These are phyloP conservation scores for Aspergillus nidulans DNA, from an alignment of 495 filamentous ascomycete genomes.

Conservation along the genomic window DNA sequence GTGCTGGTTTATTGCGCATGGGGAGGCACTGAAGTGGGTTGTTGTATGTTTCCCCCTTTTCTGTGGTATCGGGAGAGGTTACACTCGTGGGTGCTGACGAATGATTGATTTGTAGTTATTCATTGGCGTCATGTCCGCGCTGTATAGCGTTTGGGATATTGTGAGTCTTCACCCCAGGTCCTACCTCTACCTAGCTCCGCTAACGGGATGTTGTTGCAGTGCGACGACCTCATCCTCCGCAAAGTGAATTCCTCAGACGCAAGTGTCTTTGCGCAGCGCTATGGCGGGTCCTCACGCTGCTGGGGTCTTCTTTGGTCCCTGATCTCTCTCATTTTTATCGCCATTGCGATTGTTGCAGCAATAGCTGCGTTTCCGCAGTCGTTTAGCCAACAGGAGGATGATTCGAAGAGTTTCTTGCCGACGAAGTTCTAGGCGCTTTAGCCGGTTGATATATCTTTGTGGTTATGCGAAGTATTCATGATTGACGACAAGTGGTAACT, in stretches of 20 bases:
- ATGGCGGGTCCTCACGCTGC: slow-evolving; percentile 75
- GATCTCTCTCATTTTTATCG: slow-evolving; percentile 66
- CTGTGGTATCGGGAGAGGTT: background rate
- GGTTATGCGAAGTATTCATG: too few relatives aligned
- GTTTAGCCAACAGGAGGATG: slow-evolving; percentile 61
- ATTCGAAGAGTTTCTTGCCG: slow-evolving; percentile 63
- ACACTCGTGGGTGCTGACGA: background rate
- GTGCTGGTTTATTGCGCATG: slow-evolving; percentile 77
- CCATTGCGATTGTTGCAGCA: slow-evolving; percentile 63
- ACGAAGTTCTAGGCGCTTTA: slow-evolving; percentile 23
- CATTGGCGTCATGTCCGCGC: slow-evolving; percentile 72
- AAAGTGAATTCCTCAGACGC: slow-evolving; percentile 79
- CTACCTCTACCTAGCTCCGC: background rate
- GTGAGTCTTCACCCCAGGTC: slow-evolving; percentile 35
- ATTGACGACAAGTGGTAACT: background rate
- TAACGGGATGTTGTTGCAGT: slow-evolving; percentile 28
- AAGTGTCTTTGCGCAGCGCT: slow-evolving; percentile 72
- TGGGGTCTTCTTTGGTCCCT: slow-evolving; percentile 79
- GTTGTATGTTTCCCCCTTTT: slow-evolving; percentile 43
- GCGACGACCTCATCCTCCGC: slow-evolving; percentile 76
- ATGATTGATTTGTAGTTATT: slow-evolving; percentile 48
- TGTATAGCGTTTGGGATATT: slow-evolving; percentile 84
- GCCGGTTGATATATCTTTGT: background rate
- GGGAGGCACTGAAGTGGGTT: slow-evolving; percentile 66
- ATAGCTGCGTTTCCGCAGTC: slow-evolving; percentile 72